Base-by-base conservation (phyloP, 2,329 filamentous ascomycete species). In the Pyrenochaeta sp. region DNA sequence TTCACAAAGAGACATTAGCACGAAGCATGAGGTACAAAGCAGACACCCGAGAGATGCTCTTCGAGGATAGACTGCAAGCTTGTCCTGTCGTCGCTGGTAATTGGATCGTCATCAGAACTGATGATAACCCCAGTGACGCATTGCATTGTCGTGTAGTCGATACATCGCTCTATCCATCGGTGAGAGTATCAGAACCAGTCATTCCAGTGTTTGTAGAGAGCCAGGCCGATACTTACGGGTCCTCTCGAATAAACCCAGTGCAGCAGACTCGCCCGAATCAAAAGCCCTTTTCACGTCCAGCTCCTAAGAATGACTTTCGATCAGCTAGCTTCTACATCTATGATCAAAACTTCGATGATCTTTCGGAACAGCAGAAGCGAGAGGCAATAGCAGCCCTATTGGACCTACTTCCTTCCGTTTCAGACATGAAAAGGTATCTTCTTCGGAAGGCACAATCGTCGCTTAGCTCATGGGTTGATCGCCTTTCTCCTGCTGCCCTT, bases 401-500 rank as follows among this genome's bases (percentile, higher is more conserved):
- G 0, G 78, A 85, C 11, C 80, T 83, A 1, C 77, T 92, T 2
- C 90, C 90, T 0, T 75, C 82, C 1, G 82, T 93, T 3, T 66
- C 77, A 11, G 77, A 85, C 0, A 87, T 92, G 81, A 79, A 74
- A 27, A 54, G 69, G 0, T 86, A 80, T 53, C 74, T 87, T 11
- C 61, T 72, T 4, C 71, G 73, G 11, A 72, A 75, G 20, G 78
- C 78, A 67, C 69, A 69, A 33, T 69, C 68, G 7, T 40, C 66
- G 12, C 65, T 82, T n/a, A 73, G 68, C 50, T 61, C 71, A 11
- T 90, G 87, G 87, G 73, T 77, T 59, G 79, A 84, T 18, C 77
- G 82, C 15, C 81, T 97, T 9, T 84, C 88, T 0, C 83, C 85
- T 2, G 83, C 90, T 6, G 85, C 88, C 0, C 75, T 91, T 2